A percentile compares a stretch with the other conserved stretches of the same genome.
Conservation (phyloP, 345 rosid species). For the Eucalyptus pauciflora region DNA sequence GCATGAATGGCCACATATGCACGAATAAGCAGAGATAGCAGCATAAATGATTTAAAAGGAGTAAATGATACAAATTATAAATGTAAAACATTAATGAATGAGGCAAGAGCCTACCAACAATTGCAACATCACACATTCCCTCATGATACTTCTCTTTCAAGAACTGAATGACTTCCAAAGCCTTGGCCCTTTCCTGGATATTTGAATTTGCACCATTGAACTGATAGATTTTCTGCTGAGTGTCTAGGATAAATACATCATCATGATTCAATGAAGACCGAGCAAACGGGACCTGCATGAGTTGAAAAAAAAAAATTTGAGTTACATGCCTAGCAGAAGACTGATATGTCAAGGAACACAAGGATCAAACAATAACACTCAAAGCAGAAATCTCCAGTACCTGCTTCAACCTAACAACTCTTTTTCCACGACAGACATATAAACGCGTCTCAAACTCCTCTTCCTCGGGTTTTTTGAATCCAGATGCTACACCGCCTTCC, state of each 20-base stretch:
- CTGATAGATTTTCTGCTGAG: slow-evolving; percentile 74
- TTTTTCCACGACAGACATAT: slow-evolving; percentile 83
- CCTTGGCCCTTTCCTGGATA: slow-evolving; percentile 97
- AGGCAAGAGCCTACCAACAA: slow-evolving; percentile 43
- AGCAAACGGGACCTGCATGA: slow-evolving; percentile 75
- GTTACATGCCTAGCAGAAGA: not conserved
- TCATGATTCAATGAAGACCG: slow-evolving; percentile 94
- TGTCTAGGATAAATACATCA: slow-evolving; percentile 93
- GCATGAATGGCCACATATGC: slow-evolving; percentile 6
- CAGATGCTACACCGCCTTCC: slow-evolving; percentile 96
- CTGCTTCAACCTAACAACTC: slow-evolving; percentile 87
- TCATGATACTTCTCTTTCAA: slow-evolving; percentile 84
- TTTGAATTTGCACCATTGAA: slow-evolving; percentile 97
- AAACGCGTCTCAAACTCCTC: slow-evolving; percentile 76
- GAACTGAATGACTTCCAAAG: slow-evolving; percentile 86
- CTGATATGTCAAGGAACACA: not conserved
- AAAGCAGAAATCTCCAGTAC: slow-evolving; percentile 13
- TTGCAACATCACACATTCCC: slow-evolving; percentile 68
- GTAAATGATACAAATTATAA: not conserved
- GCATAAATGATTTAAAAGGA: not conserved
- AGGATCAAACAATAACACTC: not conserved
- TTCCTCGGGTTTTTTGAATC: slow-evolving; percentile 68
- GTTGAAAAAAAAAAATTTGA: slow-evolving; percentile 5
- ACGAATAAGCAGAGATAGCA: not conserved
- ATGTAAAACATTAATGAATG: not conserved